Evolutionary conservation across 345 rosid genomes (phyloP).

Genomic region (Populus pruinosa): DNA sequence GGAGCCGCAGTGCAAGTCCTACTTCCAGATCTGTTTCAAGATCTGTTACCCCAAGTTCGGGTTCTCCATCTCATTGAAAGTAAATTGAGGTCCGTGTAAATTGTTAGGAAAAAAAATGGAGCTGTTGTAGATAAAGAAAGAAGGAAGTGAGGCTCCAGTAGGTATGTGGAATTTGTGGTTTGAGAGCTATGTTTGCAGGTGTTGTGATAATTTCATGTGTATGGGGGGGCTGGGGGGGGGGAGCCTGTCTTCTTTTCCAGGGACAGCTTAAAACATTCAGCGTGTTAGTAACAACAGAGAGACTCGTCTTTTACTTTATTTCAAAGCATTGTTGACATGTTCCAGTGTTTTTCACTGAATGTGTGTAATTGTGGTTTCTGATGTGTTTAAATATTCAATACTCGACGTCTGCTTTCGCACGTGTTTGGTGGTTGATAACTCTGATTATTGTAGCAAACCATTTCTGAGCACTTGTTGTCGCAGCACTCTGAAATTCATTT

Average conservation of each 20-base stretch:
- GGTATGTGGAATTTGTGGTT: background rate
- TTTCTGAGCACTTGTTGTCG: no score
- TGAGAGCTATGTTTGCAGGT: background rate
- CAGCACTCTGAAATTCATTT: no score
- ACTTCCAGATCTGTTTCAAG: slow-evolving; percentile 62
- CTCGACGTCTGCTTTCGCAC: no score
- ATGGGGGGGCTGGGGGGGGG: background rate
- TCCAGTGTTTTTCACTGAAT: no score
- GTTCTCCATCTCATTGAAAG: slow-evolving; percentile 28
- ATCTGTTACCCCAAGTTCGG: slow-evolving; percentile 49
- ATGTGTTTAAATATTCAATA: no score
- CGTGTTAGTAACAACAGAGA: no score
- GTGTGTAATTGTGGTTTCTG: no score
- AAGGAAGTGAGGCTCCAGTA: background rate
- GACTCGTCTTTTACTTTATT: background rate
- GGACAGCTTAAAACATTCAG: background rate
- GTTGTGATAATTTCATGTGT: background rate
- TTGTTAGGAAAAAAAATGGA: no score
- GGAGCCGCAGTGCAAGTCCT: slow-evolving; percentile 32
- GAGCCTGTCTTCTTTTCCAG: background rate
- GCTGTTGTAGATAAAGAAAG: no score
- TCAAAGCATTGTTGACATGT: no score
- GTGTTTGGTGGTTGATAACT: no score
- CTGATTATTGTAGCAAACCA: no score
- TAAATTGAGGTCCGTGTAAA: background rate